Base-by-base conservation (phyloP, 78 protist species). In the Dictyostelium capitatum region DNA sequence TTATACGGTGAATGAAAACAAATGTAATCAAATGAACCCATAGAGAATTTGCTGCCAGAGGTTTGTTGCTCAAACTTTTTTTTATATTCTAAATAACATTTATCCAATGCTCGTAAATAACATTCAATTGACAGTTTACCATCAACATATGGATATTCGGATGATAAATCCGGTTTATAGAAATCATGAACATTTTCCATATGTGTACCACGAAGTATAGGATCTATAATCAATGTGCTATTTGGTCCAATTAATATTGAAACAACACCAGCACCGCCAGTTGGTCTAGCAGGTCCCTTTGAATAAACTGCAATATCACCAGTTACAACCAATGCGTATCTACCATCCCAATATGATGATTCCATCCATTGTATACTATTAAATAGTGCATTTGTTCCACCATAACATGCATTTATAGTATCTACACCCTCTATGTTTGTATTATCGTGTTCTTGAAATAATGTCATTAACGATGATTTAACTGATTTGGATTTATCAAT, bases 211-310 rank as follows among this genome's bases (percentile, higher is more conserved):
- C 99, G 87, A 28, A 90, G 70, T 20, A 32, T 80, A 12, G 83
- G 77, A 56, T 97, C 98, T 11, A 98, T 11, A 2, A 96, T 97
- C 0, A 97, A 47, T 9, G 99, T 98, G 3, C 99, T 99, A 56
- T 99, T 73, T 17, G 98, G 98, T 0, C 99, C 99, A 37, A 99
- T 83, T 41, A 99, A 97, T 98, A 99, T 97, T 12, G 99, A 98
- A 11, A 99, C 99, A 6, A 98, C 99, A 20, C 98, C 98, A 32
- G 95, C 90, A 23, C 98, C 98, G 47, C 94, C 97, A 17, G 96
- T 96, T 12, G 97, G 95, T 19, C 97, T 41, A 4, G 97, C 97
- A 81, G 89, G 95, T 23, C 97, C 97, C 19, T 57, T 59, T 0
- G 84, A 96, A 57, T 97, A 97, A 41, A 97, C 98, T n/a, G 99